Evolutionary conservation across 164 flowering plant species (phyloP).

Genomic region (Chimonanthus salicifolius): DNA sequence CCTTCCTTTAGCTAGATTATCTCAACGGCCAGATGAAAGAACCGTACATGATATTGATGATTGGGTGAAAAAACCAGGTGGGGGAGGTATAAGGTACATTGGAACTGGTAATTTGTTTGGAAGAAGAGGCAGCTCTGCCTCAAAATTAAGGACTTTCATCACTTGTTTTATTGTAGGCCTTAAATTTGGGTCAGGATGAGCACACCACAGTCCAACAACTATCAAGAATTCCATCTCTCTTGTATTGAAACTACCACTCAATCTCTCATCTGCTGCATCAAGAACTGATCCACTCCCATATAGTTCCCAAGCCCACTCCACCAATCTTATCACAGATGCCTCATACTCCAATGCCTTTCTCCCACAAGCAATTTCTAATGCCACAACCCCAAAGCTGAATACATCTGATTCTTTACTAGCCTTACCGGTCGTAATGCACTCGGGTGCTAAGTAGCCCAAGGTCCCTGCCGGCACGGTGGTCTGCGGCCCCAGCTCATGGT

Average conservation of each 20-base stretch:
- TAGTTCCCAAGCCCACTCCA: constrained; percentile 42
- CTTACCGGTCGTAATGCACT: constrained; percentile 29
- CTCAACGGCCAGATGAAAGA: not conserved
- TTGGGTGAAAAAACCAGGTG: not conserved
- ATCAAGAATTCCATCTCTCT: constrained; percentile 26
- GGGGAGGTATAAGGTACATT: not conserved
- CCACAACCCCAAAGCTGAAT: constrained; percentile 52
- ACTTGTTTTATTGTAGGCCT: constrained; percentile 35
- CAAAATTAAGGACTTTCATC: constrained; percentile 22
- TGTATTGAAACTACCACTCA: constrained; percentile 15
- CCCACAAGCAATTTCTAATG: constrained; percentile 44
- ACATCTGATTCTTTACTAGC: constrained; percentile 54
- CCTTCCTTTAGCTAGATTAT: not conserved
- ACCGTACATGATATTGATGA: not conserved
- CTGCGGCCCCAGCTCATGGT: constrained; percentile 11
- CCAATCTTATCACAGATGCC: constrained; percentile 15
- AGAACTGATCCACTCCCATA: constrained; percentile 26
- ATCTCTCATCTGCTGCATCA: constrained; percentile 27
- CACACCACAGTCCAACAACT: constrained; percentile 44
- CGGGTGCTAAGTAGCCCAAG: constrained; percentile 54
- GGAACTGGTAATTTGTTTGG: constrained; percentile 20
- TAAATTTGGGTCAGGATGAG: constrained; percentile 26
- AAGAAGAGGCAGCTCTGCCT: constrained; percentile 18
- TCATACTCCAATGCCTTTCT: constrained; percentile 24
- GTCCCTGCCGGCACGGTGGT: constrained; percentile 46